A percentile compares a stretch with the other conserved stretches of the same genome.
These are phyloP conservation scores for Pseudogymnoascus sp. DNA, from an alignment of 2,329 filamentous ascomycete genomes.

Conservation along the genomic window DNA sequence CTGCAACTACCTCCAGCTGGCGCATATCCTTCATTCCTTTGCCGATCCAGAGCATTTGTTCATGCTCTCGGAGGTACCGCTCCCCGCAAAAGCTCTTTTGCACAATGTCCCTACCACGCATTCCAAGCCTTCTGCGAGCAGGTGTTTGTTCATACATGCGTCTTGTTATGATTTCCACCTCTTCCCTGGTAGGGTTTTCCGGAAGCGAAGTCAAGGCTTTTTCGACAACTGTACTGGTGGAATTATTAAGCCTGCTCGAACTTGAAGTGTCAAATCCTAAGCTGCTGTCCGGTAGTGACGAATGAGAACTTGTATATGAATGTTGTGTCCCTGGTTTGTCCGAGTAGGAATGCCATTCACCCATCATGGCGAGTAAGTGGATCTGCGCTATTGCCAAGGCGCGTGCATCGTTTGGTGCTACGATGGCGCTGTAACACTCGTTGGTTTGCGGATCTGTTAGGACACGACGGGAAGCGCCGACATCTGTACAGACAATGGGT, in stretches of 20 bases:
- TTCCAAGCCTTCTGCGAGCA: conserved; percentile 48
- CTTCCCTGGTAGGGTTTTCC: conserved; percentile 40
- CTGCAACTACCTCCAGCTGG: too few species aligned
- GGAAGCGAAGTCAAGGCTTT: conserved; percentile 35
- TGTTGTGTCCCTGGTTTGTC: conserved; percentile 41
- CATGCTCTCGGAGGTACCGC: conserved; percentile 54
- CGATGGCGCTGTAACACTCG: conserved; percentile 51
- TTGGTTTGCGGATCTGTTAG: conserved; percentile 46
- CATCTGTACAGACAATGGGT: conserved; percentile 49
- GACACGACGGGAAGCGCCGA: conserved; percentile 48
- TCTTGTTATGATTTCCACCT: conserved; percentile 44
- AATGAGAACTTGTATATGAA: too few species aligned
- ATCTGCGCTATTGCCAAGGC: conserved; percentile 56
- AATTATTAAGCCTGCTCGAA: too few species aligned
- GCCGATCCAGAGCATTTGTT: conserved; percentile 51
- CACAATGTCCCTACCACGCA: conserved; percentile 51
- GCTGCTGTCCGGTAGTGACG: too few species aligned
- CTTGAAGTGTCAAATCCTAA: too few species aligned
- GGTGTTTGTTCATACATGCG: conserved; percentile 52
- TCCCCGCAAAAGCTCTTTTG: conserved; percentile 53
- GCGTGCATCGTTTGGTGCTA: conserved; percentile 56
- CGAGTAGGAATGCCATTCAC: conserved; percentile 53
- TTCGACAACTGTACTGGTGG: conserved; percentile 15
- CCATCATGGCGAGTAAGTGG: conserved; percentile 53
- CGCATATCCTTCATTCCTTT: conserved; percentile 13